phyloP scores from a whole-genome alignment of 805 yeast genomes.

The Suhomyces emberorum region DNA sequence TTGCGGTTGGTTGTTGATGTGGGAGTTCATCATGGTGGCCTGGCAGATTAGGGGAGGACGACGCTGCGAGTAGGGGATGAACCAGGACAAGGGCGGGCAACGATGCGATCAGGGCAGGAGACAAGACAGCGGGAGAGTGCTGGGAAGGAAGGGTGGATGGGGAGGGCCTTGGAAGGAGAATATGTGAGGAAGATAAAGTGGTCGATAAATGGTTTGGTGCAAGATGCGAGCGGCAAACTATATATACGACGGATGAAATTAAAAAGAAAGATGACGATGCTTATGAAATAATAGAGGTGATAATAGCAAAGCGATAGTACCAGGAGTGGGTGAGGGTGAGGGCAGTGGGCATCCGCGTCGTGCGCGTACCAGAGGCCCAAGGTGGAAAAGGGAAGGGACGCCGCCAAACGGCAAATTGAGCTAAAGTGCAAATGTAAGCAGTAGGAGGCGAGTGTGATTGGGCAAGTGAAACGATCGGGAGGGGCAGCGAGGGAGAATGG shows the following conservation, averaged over 20 bases:
- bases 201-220: background rate
- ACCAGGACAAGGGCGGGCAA: background rate
- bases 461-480: background rate
- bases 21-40: conserved; percentile 23
- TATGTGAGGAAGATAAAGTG: background rate
- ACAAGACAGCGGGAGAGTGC: background rate
- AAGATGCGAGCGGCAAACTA: conserved; percentile 3
- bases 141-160: background rate
- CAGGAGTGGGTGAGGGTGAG: background rate
- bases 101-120: conserved; percentile 1
- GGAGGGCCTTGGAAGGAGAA: background rate
- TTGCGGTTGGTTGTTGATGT: conserved; percentile 28
- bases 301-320: conserved; percentile 5
- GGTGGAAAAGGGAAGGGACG: background rate
- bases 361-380: no score
- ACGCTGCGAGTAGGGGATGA: background rate
- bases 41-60: background rate
- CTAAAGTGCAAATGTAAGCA: background rate
- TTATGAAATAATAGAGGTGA: conserved; percentile 5
- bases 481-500: background rate
- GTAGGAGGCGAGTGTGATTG: background rate
- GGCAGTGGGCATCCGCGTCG: no score
- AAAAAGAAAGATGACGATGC: conserved; percentile 7
- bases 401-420: background rate
- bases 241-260: conserved; percentile 5